A percentile compares a stretch with the other conserved stretches of the same genome.
Evolutionary conservation across 2,329 filamentous ascomycete genomes (phyloP).

Genomic region (Cercospora sojina): DNA sequence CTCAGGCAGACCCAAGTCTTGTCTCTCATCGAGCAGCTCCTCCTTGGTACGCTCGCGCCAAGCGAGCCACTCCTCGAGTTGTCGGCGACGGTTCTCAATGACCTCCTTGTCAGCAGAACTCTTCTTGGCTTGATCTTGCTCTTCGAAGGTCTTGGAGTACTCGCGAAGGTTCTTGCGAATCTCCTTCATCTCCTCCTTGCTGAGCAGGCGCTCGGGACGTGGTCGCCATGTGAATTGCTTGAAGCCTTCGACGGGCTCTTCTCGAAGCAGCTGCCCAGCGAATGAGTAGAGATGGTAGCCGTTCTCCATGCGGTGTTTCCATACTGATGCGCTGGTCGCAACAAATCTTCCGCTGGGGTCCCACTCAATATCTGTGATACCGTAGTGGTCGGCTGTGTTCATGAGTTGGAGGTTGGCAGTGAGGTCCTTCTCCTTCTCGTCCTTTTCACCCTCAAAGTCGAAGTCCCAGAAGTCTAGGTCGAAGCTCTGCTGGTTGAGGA

Average conservation of each 20-base stretch:
- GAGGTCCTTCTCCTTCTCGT: constrained; percentile 84
- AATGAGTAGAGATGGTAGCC: constrained; percentile 99
- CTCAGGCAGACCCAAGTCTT: constrained; percentile 63
- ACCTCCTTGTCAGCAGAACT: constrained; percentile 92
- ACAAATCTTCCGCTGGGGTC: constrained; percentile 95
- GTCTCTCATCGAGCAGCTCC: constrained; percentile 70
- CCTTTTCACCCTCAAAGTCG: constrained; percentile 95
- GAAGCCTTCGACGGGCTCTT: constrained; percentile 93
- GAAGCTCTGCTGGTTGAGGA: constrained; percentile 87
- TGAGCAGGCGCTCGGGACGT: constrained; percentile 83
- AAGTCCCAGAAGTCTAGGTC: constrained; percentile 98
- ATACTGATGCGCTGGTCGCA: constrained; percentile 86
- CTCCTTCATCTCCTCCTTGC: constrained; percentile 95
- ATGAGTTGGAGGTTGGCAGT: constrained; percentile 93
- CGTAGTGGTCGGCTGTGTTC: constrained; percentile 93
- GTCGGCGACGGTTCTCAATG: constrained; percentile 77
- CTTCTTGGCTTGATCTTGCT: constrained; percentile 89
- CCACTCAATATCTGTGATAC: constrained; percentile 97
- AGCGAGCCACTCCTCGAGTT: constrained; percentile 83
- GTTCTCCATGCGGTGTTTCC: constrained; percentile 99
- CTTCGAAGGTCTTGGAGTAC: constrained; percentile 92
- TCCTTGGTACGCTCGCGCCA: constrained; percentile 75
- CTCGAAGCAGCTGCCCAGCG: constrained; percentile 81
- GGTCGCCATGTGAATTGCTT: constrained; percentile 97
- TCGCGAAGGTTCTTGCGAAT: constrained; percentile 98